phyloP scores from a whole-genome alignment of 371 early-diverging fungal genomes.

The Fennellomyces sp. region DNA sequence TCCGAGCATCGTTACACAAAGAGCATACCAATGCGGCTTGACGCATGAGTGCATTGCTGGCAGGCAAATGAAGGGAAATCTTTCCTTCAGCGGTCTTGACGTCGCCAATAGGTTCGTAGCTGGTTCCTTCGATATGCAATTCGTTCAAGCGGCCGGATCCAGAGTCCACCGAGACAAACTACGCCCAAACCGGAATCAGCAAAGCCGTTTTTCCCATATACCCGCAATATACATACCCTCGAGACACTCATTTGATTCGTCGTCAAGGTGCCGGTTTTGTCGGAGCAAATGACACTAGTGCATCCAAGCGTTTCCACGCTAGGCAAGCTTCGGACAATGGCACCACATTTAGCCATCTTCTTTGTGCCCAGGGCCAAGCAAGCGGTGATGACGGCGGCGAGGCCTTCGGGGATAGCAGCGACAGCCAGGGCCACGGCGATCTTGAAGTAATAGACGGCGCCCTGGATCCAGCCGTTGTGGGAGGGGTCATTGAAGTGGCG shows the following conservation, averaged over 20 bases:
- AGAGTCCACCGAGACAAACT: slow-evolving; percentile 45
- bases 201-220: not conserved
- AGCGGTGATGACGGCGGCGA: slow-evolving; percentile 97
- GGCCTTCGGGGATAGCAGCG: slow-evolving; percentile 99
- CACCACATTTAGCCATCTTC: slow-evolving; percentile 95
- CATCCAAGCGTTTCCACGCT: slow-evolving; percentile 97
- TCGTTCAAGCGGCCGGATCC: slow-evolving; percentile 60
- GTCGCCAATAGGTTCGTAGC: slow-evolving; percentile 84
- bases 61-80: slow-evolving; percentile 48
- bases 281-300: slow-evolving; percentile 96
- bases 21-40: slow-evolving; percentile 84
- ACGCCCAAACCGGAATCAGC: not conserved
- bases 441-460: slow-evolving; percentile 95
- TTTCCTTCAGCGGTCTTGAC: slow-evolving; percentile 55
- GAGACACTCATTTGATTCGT: slow-evolving; percentile 96
- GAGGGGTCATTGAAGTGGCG: slow-evolving; percentile 91
- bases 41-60: slow-evolving; percentile 56
- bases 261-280: slow-evolving; percentile 99
- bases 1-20: slow-evolving; percentile 91
- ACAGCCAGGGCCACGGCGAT: slow-evolving; percentile 98
- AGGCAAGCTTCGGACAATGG: slow-evolving; percentile 93
- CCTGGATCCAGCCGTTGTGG: slow-evolving; percentile 90
- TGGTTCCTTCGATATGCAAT: slow-evolving; percentile 76
- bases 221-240: slow-evolving; percentile 44
- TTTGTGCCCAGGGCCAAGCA: slow-evolving; percentile 96